phyloP scores from a whole-genome alignment of 768 basidiomycete genomes.

The Ramaria sp. region DNA sequence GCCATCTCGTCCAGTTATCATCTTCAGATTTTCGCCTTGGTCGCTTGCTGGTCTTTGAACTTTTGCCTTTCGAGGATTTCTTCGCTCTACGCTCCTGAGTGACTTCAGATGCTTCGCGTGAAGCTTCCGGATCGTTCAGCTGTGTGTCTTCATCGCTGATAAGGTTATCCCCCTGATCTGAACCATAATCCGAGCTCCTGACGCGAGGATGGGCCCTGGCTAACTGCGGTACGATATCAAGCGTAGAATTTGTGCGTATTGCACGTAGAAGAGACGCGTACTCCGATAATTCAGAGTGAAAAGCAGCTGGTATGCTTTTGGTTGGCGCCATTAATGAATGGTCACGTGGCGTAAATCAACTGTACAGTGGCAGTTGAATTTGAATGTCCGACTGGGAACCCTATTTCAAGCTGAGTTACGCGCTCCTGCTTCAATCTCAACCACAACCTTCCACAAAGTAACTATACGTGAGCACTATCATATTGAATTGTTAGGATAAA shows the following conservation, averaged over 20 bases:
- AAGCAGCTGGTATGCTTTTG: constrained; percentile 34
- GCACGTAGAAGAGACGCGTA: constrained; percentile 57
- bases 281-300: constrained; percentile 57
- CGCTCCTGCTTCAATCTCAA: background rate
- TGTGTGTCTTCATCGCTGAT: constrained; percentile 12
- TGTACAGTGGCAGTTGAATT: background rate
- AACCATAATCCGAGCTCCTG: background rate
- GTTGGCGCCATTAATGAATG: constrained; percentile 14
- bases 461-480: background rate
- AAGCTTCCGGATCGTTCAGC: background rate
- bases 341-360: background rate
- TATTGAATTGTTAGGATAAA: background rate
- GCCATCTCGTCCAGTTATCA: constrained; percentile 63
- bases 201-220: background rate
- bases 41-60: background rate
- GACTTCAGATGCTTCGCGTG: background rate
- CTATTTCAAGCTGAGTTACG: constrained; percentile 1
- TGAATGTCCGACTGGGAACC: constrained; percentile 1
- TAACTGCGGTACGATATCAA: constrained; percentile 17
- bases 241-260: constrained; percentile 42
- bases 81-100: constrained; percentile 11
- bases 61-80: background rate
- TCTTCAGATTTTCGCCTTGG: background rate
- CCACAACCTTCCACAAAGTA: constrained; percentile 5
- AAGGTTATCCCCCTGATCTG: constrained; percentile 29